Evolutionary conservation across 352 stramenopile species (phyloP), one percentile per base, ranked within the genome.

Genomic region (Elongisporangium prolatum): DNA sequence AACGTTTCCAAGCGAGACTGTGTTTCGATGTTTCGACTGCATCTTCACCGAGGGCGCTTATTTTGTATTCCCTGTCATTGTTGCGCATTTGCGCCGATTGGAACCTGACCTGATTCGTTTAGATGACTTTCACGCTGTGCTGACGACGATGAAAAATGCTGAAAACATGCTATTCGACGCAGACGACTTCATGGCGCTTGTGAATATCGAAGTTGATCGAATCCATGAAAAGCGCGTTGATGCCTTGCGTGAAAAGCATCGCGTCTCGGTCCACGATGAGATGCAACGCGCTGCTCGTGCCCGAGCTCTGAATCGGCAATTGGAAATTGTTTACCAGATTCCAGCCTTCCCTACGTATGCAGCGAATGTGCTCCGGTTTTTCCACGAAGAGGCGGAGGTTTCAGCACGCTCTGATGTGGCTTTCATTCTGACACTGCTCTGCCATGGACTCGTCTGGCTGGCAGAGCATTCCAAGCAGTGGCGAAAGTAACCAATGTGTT

Each of bases 11-110:
- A 82, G 83, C 37, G 88, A 96, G 62, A 97, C 85, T 0, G 84
- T 85, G 20, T 89, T 94, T 44, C 83, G 89, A 34, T 86, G 96
- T 57, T 94, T 95, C 63, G 89, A 97, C 60, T 92, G 74, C 59
- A 81, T 96, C 55, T 86, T 97, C 58, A 87, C 75, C 0, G 88
- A 96, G 48, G 86, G 89, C 10, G 71, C 76, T 13, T 70, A 83
- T 49, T 84, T 95, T 22, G 82, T 97, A 2, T 95, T 97, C 40
- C 64, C 87, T 8, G 80, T 93, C 25, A 90, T 91, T 52, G 72
- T 96, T 49, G 77, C 87, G n/a, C 81, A 93, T 40, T 63, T 93
- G 34, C 76, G 84, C 22, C 75, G 66, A 7, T 57, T 93, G 10
- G 76, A 89, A 57, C 65, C 70, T 21, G 56, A 57, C n/a, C 50